Percentiles rank a stretch among this genome's conserved stretches.
Evolutionary conservation across 352 stramenopile genomes (phyloP).

Genomic region (Phytophthora macrochlamydospora): DNA sequence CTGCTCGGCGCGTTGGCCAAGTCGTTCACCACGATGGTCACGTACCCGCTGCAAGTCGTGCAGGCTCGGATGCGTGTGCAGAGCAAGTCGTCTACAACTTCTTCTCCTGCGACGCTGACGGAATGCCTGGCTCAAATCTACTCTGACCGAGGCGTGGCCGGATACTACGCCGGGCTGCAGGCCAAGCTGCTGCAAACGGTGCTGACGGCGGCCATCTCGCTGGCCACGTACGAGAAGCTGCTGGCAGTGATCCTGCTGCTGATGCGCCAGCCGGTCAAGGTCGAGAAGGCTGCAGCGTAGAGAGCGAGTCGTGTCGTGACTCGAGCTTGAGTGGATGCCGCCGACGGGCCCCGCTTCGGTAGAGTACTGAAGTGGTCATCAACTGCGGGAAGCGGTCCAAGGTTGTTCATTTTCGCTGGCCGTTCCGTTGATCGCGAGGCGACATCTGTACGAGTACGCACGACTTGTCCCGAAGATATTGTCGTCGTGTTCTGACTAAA

Average conservation of each 20-base stretch:
- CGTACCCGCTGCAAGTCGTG: slow-evolving; percentile 94
- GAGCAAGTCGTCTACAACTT: slow-evolving; percentile 28
- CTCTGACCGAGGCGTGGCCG: slow-evolving; percentile 67
- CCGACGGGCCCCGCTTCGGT: not conserved
- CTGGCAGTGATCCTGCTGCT: slow-evolving; percentile 60
- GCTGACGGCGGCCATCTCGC: slow-evolving; percentile 92
- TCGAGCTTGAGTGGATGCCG: not conserved
- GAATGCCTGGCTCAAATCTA: slow-evolving; percentile 69
- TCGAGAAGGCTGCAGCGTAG: slow-evolving; percentile 50
- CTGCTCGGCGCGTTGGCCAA: slow-evolving; percentile 92
- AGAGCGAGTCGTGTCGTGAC: not conserved
- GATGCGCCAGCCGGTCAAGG: slow-evolving; percentile 45
- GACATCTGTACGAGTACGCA: not conserved
- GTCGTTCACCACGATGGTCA: slow-evolving; percentile 91
- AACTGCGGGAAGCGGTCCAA: too few species aligned
- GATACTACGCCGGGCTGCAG: slow-evolving; percentile 91
- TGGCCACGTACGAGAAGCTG: slow-evolving; percentile 95
- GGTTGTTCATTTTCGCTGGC: not conserved
- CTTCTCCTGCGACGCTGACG: slow-evolving; percentile 20
- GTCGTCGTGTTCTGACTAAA: too few species aligned
- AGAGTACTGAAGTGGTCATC: not conserved
- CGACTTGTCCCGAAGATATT: too few species aligned
- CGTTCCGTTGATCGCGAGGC: not conserved
- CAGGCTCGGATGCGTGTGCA: slow-evolving; percentile 91
- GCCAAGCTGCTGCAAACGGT: slow-evolving; percentile 95